These are phyloP conservation scores for Quercus berberidifolia DNA, from an alignment of 306 rosid genomes.

Conservation along the genomic window DNA sequence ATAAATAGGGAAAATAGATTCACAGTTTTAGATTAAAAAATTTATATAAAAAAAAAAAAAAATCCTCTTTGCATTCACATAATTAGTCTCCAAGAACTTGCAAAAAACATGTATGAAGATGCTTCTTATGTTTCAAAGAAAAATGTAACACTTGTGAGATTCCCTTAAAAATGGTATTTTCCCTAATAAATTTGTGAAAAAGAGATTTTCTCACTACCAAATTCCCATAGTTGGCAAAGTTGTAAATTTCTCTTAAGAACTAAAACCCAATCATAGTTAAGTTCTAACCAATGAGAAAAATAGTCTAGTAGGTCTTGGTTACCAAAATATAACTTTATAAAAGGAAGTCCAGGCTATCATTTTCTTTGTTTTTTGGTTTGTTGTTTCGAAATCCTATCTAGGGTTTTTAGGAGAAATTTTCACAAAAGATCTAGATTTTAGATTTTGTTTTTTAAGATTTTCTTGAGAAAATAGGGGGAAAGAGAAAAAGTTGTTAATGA, in stretches of 20 bases:
- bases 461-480: neutral
- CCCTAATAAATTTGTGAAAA: too few relatives aligned
- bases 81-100: too few relatives aligned
- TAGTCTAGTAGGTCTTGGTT: neutral
- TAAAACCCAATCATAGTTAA: constrained; percentile 19
- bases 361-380: neutral
- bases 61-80: too few relatives aligned
- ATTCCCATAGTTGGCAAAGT: neutral
- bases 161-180: too few relatives aligned
- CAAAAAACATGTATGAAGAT: too few relatives aligned
- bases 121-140: too few relatives aligned
- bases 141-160: too few relatives aligned
- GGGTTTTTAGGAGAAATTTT: constrained; percentile 3
- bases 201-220: neutral
- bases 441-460: constrained; percentile 10
- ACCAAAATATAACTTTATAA: neutral
- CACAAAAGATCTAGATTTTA: constrained; percentile 14
- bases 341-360: neutral
- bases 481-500: neutral
- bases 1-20: too few relatives aligned
- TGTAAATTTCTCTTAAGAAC: neutral
- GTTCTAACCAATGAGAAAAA: constrained; percentile 3
- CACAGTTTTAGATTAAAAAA: too few relatives aligned
- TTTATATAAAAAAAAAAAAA: too few relatives aligned
- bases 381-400: neutral